phyloP scores from a whole-genome alignment of 768 basidiomycete genomes.

The Phanerochaete sordida region DNA sequence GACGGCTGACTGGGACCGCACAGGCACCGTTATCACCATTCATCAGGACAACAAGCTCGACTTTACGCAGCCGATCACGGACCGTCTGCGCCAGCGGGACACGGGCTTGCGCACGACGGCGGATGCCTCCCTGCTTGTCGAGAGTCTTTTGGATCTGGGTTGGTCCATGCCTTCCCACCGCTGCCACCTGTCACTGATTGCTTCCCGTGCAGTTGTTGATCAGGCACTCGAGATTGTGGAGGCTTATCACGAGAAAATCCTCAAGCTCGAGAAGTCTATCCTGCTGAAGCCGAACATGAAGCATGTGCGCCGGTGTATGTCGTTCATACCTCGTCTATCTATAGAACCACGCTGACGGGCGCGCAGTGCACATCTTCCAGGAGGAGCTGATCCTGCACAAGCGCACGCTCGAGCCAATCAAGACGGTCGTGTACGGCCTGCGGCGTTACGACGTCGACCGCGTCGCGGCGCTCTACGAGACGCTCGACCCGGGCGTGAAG shows the following conservation, averaged over 20 bases:
- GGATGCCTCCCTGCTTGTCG: constrained; percentile 66
- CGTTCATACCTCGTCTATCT: background rate
- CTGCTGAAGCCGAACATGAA: constrained; percentile 58
- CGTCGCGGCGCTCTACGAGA: constrained; percentile 51
- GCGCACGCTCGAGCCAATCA: constrained; percentile 70
- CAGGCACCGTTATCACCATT: constrained; percentile 65
- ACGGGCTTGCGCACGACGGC: constrained; percentile 58
- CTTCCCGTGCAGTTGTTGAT: constrained; percentile 55
- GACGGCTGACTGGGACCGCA: background rate
- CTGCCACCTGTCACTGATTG: background rate
- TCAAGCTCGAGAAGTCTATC: constrained; percentile 56
- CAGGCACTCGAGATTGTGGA: constrained; percentile 65
- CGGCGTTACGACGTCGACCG: constrained; percentile 70
- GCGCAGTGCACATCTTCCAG: constrained; percentile 67
- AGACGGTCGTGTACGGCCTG: constrained; percentile 63
- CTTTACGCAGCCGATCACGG: constrained; percentile 53
- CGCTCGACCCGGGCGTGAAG: constrained; percentile 25
- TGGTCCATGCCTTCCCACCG: constrained; percentile 17
- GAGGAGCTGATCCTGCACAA: constrained; percentile 74
- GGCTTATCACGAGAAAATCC: constrained; percentile 59
- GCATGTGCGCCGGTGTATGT: constrained; percentile 55
- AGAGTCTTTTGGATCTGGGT: constrained; percentile 61
- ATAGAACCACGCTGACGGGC: background rate
- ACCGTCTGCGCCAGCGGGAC: constrained; percentile 55
- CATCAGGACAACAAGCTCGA: constrained; percentile 41